These are phyloP conservation scores for Gossypium lobatum DNA, from an alignment of 441 rosid species.

Conservation along the genomic window DNA sequence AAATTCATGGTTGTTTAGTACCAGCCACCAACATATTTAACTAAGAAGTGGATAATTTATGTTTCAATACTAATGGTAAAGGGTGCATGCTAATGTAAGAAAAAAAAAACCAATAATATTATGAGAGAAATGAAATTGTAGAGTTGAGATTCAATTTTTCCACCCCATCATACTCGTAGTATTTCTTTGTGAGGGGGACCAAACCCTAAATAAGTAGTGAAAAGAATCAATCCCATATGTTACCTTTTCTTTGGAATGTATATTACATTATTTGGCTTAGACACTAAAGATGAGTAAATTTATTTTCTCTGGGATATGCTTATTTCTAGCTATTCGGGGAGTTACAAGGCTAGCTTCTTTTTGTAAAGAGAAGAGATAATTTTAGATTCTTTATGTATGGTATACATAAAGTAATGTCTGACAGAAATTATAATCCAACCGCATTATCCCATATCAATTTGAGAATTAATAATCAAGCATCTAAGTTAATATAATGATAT, in stretches of 20 bases:
- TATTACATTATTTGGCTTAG: slow-evolving; percentile 8
- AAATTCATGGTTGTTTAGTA: too few relatives aligned
- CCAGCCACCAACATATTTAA: background rate
- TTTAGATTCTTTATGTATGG: too few relatives aligned
- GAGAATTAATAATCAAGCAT: too few relatives aligned
- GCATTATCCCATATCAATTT: too few relatives aligned
- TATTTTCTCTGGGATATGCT: slow-evolving; percentile 15
- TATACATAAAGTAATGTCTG: too few relatives aligned
- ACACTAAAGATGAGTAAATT: background rate
- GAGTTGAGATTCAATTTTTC: background rate
- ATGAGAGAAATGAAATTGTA: background rate
- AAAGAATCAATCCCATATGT: background rate
- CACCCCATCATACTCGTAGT: background rate
- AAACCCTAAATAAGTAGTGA: background rate
- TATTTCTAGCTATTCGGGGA: background rate
- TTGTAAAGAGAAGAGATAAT: background rate
- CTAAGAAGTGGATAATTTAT: slow-evolving; percentile 1
- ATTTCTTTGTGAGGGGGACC: slow-evolving; percentile 23
- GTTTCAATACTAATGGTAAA: background rate
- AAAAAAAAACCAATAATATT: background rate
- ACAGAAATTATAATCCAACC: too few relatives aligned
- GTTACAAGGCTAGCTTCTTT: too few relatives aligned
- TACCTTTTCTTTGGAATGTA: slow-evolving; percentile 3
- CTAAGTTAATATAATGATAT: too few relatives aligned
- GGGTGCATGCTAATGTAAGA: too few relatives aligned